These are phyloP conservation scores for Mycena pura DNA, from an alignment of 768 basidiomycete species.

Conservation along the genomic window DNA sequence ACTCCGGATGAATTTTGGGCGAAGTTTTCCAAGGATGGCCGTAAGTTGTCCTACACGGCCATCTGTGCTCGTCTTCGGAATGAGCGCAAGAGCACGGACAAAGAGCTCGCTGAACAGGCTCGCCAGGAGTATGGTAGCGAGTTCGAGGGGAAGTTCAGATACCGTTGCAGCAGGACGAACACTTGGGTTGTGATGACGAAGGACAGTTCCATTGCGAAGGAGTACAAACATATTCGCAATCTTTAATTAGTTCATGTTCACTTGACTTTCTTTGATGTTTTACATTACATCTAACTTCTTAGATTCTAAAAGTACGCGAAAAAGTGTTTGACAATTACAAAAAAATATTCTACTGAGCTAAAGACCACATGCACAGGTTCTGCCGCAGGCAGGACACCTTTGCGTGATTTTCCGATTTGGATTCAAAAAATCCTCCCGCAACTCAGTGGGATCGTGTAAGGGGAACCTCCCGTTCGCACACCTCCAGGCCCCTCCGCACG, in stretches of 20 bases:
- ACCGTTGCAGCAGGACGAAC: conserved; percentile 18
- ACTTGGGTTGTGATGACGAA: conserved; percentile 20
- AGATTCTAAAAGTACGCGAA: too few species aligned
- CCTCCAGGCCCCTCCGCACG: too few species aligned
- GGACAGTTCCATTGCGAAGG: conserved; percentile 16
- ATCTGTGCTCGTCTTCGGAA: conserved; percentile 16
- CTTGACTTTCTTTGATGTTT: too few species aligned
- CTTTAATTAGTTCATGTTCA: too few species aligned
- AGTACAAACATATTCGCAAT: background rate
- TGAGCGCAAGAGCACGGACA: conserved; percentile 9
- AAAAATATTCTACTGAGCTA: too few species aligned
- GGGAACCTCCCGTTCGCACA: too few species aligned
- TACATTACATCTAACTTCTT: too few species aligned
- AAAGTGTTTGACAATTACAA: too few species aligned
- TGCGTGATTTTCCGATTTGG: conserved; percentile 31
- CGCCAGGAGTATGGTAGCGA: conserved; percentile 17
- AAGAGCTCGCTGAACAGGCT: conserved; percentile 13
- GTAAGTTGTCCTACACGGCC: conserved; percentile 20
- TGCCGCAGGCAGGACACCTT: conserved; percentile 37
- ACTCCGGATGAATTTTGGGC: conserved; percentile 26
- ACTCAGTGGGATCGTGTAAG: conserved; percentile 39
- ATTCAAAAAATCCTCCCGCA: conserved; percentile 45
- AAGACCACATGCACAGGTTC: conserved; percentile 37
- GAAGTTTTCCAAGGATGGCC: conserved; percentile 17
- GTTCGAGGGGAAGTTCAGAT: conserved; percentile 24